These are phyloP conservation scores for Solanum bulbocastanum DNA, from an alignment of 257 asterid genomes.

Conservation along the genomic window DNA sequence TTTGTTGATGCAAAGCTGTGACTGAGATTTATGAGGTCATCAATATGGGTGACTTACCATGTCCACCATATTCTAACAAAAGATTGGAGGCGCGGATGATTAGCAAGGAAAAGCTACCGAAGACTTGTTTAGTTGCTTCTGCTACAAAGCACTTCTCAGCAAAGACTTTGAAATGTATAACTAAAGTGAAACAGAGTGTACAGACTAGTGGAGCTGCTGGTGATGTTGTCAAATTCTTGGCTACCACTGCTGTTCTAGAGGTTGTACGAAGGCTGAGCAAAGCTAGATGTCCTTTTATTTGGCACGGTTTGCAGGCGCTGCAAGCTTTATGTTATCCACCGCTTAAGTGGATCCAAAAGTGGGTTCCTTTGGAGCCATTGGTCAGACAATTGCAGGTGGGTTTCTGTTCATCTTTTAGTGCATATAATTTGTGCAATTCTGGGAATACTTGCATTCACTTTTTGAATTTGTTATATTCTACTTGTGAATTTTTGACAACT, in stretches of 20 bases:
- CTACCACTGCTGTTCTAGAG: constrained; percentile 28
- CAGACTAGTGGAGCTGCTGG: constrained; percentile 17
- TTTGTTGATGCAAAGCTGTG: neutral
- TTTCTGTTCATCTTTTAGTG: neutral
- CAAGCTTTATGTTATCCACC: constrained; percentile 30
- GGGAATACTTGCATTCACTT: neutral
- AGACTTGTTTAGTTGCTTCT: constrained; percentile 12
- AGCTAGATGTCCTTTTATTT: constrained; percentile 30
- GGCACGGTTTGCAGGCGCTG: constrained; percentile 34
- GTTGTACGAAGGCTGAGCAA: constrained; percentile 29
- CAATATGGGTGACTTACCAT: constrained; percentile 12
- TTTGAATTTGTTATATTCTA: neutral
- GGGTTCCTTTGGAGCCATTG: constrained; percentile 25
- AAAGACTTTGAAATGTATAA: constrained; percentile 17
- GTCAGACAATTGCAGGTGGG: constrained; percentile 22
- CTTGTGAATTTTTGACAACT: neutral
- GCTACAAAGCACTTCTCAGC: constrained; percentile 21
- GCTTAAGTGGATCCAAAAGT: constrained; percentile 30
- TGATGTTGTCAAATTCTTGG: constrained; percentile 15
- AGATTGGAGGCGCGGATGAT: constrained; percentile 10
- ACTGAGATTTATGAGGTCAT: neutral
- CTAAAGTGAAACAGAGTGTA: constrained; percentile 9
- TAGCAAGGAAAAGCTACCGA: constrained; percentile 7
- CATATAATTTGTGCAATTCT: neutral
- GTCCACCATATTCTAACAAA: constrained; percentile 1